phyloP scores from a whole-genome alignment of 805 yeast genomes.

The Wickerhamiella hasegawae region DNA sequence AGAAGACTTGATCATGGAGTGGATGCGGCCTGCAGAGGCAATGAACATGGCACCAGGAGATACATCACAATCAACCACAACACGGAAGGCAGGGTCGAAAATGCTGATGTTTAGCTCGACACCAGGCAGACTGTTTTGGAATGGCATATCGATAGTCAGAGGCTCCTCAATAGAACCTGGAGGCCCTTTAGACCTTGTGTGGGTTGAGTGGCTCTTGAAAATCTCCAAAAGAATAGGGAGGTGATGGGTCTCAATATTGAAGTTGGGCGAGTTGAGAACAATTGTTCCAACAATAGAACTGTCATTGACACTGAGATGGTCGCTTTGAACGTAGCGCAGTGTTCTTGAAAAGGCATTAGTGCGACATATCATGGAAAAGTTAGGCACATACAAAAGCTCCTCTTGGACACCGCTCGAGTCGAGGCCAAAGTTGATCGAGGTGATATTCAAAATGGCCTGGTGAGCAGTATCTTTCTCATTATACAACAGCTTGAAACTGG shows the following conservation, averaged over 20 bases:
- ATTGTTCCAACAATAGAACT: constrained; percentile 7
- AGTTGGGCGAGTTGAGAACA: constrained; percentile 22
- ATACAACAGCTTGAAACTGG: constrained; percentile 25
- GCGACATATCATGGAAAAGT: constrained; percentile 21
- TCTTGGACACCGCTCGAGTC: constrained; percentile 20
- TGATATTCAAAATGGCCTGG: constrained; percentile 23
- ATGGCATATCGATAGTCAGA: constrained; percentile 4
- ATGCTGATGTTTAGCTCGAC: constrained; percentile 11
- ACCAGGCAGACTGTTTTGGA: constrained; percentile 11
- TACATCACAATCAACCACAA: constrained; percentile 10
- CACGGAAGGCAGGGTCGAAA: constrained; percentile 12
- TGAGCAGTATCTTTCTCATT: constrained; percentile 23
- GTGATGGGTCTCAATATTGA: constrained; percentile 24
- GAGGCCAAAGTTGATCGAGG: constrained; percentile 22
- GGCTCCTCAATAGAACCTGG: not conserved
- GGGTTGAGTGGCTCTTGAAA: not conserved
- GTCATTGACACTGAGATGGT: constrained; percentile 13
- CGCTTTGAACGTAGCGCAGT: constrained; percentile 18
- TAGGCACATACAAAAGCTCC: constrained; percentile 25
- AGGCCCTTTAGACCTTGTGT: too few relatives aligned
- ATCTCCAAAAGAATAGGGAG: constrained; percentile 19
- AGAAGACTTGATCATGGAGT: constrained; percentile 18
- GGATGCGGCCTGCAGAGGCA: constrained; percentile 19
- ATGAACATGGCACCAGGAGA: constrained; percentile 19
- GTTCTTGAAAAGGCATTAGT: constrained; percentile 24